Base-by-base conservation (phyloP, 805 yeast genomes). In the Wickerhamiella musiphila region DNA sequence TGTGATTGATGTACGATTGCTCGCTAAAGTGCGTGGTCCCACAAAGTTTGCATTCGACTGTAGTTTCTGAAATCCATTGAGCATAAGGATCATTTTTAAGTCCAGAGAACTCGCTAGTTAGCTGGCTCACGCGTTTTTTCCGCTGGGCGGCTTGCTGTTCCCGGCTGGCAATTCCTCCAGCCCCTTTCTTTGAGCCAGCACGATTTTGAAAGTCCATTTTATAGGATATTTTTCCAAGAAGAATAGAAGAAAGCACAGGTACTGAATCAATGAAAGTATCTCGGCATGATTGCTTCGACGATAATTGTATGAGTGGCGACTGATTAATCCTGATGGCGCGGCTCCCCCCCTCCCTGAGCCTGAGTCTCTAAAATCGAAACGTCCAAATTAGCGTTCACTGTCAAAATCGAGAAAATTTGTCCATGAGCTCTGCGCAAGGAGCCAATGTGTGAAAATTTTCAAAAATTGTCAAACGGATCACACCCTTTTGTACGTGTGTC, bases 141-240 rank as follows among this genome's bases (percentile, higher is more conserved):
- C 84, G 61, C 28, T 75, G 75, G 4, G 71, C 67, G 45, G 78
- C 78, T 5, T 73, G 61, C 41, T 77, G 83, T 14, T 71, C 67
- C 27, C 61, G 57, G 4, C 78, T 78, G 1, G 94, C 94, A 13
- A 83, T 61, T 5, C 93, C 94, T 42, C 94, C 95, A 35, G 53
- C 48, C 22, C 94, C 94, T 50, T 79, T 73, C 54, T 83, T 83
- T 5, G 93, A 76, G 28, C 94, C 94, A 2, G 78, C 92, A 46
- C 94, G 57, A 43, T 78, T 78, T 40, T 81, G 84, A 48, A 79
- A 79, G 52, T 83, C 94, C 95, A 83, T 83, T 5, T 24, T 38
- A 23, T 11, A 24, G 23, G 6, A 5, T 5, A 21, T 21, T n/a
- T n/a, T 6, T 5, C 7, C 10, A 5, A 4, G 5, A 13, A 21